Base-by-base conservation (phyloP, 2,329 filamentous ascomycete genomes). In the Colletotrichum salicis region DNA sequence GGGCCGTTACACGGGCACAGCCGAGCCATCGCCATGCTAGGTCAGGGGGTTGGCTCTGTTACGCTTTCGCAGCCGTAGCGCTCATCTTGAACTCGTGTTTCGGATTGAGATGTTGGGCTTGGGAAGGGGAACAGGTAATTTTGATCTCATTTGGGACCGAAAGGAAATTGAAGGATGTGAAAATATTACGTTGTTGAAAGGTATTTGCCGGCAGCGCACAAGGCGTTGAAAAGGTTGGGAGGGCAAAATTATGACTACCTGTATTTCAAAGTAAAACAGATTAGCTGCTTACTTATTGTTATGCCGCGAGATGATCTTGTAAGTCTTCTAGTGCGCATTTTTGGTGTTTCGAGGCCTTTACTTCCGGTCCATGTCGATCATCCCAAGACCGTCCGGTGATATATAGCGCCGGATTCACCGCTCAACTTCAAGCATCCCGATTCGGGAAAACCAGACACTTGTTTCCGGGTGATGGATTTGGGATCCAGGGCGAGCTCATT, bases 1-100 rank as follows among this genome's bases (percentile, higher is more conserved):
- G 61, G 71, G 67, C 67, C 71, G 67, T 56, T 66, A 15, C 8
- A 59, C 60, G 58, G 57, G 58, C 52, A 60, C 45, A 63, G 60
- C 58, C 67, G 63, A n/a, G 22, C 62, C 22, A 58, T 27, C 27
- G 15, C n/a, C 48, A 56, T 13, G 31, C n/a, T 54, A n/a, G 37
- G 37, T 41, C 37, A 41, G 19, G 37, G 37, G 37, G 37, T 41
- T 19, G 6, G 37, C 37, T 41, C 15, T 22, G 11, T 29, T 52
- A n/a, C 29, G 22, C 13, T 52, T 37, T 57, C 11, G 27, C 10
- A 8, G 7, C 12, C 45, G 19, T 22, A 31, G 5, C n/a, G 15
- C 33, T 45, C 55, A 22, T 45, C 45, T 41, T 10, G 10, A 15
- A 27, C 22, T 22, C 52, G 29, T 29, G 58, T 63, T 68, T 71